Base-by-base conservation (phyloP, 495 filamentous ascomycete genomes). In the Trichocladium uniseriatum region DNA sequence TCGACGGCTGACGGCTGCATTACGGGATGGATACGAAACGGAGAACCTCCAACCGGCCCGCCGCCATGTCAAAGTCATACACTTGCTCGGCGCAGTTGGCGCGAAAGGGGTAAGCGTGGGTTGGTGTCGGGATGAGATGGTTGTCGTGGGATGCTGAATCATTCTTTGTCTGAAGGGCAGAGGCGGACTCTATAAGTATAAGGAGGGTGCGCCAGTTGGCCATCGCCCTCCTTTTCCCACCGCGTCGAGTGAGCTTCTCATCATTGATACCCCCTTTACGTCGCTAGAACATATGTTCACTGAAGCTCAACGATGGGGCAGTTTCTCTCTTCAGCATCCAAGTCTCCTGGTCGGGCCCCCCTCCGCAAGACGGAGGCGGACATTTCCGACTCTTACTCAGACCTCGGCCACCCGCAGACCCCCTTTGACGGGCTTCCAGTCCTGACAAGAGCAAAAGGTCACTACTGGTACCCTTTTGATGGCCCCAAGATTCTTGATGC, bases 401-500 rank as follows among this genome's bases (percentile, higher is more conserved):
- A 49, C 19, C 18, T 41, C 10, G 28, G 3, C n/a, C 38, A 32
- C 6, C 16, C 43, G 14, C 43, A 18, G 9, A n/a, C 29, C 1
- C 15, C 19, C 6, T 24, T 24, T 0, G 38, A 45, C 8, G 32
- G 24, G 3, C 50, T 57, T 20, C 42, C 47, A 1, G 14, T 49
- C 7, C 21, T 57, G 29, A 45, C 49, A 18, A 55, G 52, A 18
- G 61, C 58, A 6, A 57, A 53, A 27, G 61, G 61, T 22, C 58
- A 63, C 39, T 65, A 60, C 45, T 61, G 59, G 53, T 51, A 54
- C 24, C 57, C 81, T 6, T 61, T 69, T 37, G 69, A 78, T 54
- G 78, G 77, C 10, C 66, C 68, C 18, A 72, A 63, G 29, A 75
- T 86, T 53, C 71, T 84, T 19, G 82, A 84, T 53, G 76, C 77